Evolutionary conservation across 1,139 yeast genomes (phyloP).

Genomic region (Suhomyces choctaworum): DNA sequence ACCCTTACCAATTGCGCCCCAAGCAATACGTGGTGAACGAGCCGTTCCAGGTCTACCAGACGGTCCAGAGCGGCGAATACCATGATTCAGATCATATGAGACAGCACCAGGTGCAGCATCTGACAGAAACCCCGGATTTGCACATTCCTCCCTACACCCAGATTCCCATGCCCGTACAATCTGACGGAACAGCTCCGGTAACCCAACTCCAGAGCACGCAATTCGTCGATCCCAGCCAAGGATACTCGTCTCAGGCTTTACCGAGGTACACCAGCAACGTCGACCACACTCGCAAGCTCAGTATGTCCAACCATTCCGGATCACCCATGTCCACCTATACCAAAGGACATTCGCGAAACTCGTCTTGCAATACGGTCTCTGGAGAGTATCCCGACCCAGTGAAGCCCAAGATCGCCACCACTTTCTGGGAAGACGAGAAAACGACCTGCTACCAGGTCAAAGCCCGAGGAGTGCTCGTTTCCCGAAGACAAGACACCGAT

Average conservation of each 20-base stretch:
- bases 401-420: constrained; percentile 46
- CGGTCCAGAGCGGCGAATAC: background rate
- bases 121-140: no score
- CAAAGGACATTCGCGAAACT: constrained; percentile 10
- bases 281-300: background rate
- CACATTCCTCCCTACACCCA: no score
- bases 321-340: constrained; percentile 2
- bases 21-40: background rate
- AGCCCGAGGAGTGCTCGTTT: constrained; percentile 45
- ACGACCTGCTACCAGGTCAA: constrained; percentile 53
- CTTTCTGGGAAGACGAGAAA: constrained; percentile 50
- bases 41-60: background rate
- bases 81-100: no score
- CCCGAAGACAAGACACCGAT: constrained; percentile 53
- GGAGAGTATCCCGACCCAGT: constrained; percentile 14
- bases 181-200: no score
- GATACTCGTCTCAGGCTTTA: background rate
- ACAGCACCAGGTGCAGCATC: no score
- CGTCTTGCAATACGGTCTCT: constrained; percentile 8
- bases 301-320: background rate
- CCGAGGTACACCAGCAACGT: background rate
- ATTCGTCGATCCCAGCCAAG: background rate
- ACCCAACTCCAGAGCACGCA: background rate
- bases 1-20: background rate
- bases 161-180: no score